Evolutionary conservation across 495 filamentous ascomycete genomes (phyloP), one percentile per base, ranked within the genome.

Genomic region (Talaromyces liani): DNA sequence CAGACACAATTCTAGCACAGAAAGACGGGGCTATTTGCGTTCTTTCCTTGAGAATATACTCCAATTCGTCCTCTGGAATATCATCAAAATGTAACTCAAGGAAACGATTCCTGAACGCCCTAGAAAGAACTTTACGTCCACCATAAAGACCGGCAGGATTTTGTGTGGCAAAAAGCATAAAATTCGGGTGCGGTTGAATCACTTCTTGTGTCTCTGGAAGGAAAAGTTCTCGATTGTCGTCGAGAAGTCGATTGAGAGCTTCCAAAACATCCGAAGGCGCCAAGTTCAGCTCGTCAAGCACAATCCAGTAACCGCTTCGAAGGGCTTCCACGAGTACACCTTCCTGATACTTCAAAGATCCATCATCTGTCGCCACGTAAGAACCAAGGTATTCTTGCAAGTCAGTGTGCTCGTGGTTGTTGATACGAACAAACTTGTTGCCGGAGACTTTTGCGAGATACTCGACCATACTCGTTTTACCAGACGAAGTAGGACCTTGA

Each of bases 391-490:
- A 99, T 71, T 99, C 95, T 72, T 99, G 95, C 31, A 99, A 80
- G 74, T 99, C 95, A 0, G 95, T 98, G 71, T 98, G 93, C 67
- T 99, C 95, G 72, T 99, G 95, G 68, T 99, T 99, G 77, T 99
- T 99, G 78, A 99, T 97, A 62, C 95, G 86, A 41, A 99, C 91
- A 67, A 97, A 98, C 69, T 91, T 93, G 69, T 99, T 96, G 2
- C 95, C 95, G 27, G 91, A 97, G 55, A 91, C 88, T 71, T 94
- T 94, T 5, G 95, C 95, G 31, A 99, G 83, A 71, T 96, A 96
- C 72, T 97, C 93, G 60, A 99, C 93, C 95, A 99, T 97, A 71
- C 93, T 97, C 0, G 95, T 99, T 75, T 99, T 99, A 62, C 95
- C 95, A 34, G 92, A 87, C 41, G 94, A 98, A 0, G 95, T 99